These are phyloP conservation scores for Scytalidium sp. DNA, from an alignment of 2,329 filamentous ascomycete species.

Conservation along the genomic window DNA sequence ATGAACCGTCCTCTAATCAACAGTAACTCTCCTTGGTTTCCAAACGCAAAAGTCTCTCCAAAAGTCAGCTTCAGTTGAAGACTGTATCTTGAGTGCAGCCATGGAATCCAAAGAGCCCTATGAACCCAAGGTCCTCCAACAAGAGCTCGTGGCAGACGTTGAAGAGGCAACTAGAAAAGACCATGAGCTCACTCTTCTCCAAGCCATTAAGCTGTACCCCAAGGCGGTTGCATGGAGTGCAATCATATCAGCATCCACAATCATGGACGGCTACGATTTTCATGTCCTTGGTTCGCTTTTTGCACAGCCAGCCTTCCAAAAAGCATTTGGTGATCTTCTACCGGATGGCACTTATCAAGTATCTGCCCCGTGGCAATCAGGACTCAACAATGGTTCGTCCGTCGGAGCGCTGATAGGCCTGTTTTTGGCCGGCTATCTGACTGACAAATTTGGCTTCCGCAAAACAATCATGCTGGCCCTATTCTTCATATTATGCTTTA, in stretches of 20 bases:
- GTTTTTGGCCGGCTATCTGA: conserved; percentile 35
- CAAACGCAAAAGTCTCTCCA: not conserved
- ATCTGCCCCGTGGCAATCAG: conserved; percentile 37
- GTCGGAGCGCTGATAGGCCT: conserved; percentile 40
- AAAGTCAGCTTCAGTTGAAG: not conserved
- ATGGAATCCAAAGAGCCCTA: not conserved
- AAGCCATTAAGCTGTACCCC: conserved; percentile 5
- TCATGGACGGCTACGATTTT: conserved; percentile 35
- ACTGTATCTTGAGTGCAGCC: not conserved
- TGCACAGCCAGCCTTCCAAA: conserved; percentile 24
- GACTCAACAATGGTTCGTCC: conserved; percentile 34
- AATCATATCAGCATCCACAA: conserved; percentile 28
- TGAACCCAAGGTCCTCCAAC: not conserved
- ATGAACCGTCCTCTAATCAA: not conserved
- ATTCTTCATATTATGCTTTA: conserved; percentile 37
- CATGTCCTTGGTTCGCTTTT: conserved; percentile 32
- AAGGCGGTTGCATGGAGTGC: conserved; percentile 24
- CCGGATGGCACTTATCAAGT: conserved; percentile 33
- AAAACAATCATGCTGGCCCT: conserved; percentile 43
- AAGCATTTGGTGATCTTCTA: conserved; percentile 24
- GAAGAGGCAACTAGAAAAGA: conserved; percentile 2
- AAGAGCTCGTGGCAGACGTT: conserved; percentile 1
- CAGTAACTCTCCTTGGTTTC: not conserved
- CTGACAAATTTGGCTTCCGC: conserved; percentile 39
- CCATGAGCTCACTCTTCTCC: conserved; percentile 2